Conservation (phyloP, 768 basidiomycete genomes). For the Cubamyces sp. region DNA sequence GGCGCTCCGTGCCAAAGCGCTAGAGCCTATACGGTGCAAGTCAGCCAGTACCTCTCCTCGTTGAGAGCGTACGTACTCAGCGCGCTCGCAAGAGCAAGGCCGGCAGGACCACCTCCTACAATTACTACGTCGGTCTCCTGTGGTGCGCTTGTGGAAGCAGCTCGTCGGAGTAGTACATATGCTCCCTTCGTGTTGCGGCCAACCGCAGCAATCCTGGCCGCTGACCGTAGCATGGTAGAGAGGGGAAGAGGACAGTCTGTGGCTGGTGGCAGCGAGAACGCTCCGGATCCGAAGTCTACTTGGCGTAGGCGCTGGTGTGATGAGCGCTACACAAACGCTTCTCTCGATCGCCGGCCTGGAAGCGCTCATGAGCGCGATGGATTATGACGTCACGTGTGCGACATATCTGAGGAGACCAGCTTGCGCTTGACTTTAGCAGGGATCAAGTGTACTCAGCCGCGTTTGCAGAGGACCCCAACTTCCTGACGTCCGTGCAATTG, state of each 20-base stretch:
- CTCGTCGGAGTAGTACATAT: neutral
- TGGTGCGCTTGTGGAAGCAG: constrained; percentile 24
- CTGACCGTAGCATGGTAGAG: constrained; percentile 1
- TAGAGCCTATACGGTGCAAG: constrained; percentile 5
- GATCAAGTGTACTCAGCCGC: neutral
- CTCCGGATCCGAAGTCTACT: no score
- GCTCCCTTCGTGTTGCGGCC: neutral
- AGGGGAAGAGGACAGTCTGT: neutral
- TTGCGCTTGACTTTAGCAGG: no score
- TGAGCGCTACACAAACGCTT: no score
- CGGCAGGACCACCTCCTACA: constrained; percentile 93
- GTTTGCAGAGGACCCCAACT: neutral
- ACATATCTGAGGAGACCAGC: neutral
- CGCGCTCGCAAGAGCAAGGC: constrained; percentile 86
- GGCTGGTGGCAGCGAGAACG: no score
- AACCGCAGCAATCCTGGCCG: neutral
- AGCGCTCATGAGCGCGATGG: neutral
- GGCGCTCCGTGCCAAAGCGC: constrained; percentile 44
- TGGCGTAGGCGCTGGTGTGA: no score
- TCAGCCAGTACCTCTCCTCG: neutral
- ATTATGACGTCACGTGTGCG: constrained; percentile 14
- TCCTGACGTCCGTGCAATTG: neutral
- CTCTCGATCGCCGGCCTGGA: neutral
- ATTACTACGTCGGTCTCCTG: constrained; percentile 85
- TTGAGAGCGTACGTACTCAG: constrained; percentile 58